Conservation (phyloP, 805 yeast genomes). For the Pichia ethanolica region DNA sequence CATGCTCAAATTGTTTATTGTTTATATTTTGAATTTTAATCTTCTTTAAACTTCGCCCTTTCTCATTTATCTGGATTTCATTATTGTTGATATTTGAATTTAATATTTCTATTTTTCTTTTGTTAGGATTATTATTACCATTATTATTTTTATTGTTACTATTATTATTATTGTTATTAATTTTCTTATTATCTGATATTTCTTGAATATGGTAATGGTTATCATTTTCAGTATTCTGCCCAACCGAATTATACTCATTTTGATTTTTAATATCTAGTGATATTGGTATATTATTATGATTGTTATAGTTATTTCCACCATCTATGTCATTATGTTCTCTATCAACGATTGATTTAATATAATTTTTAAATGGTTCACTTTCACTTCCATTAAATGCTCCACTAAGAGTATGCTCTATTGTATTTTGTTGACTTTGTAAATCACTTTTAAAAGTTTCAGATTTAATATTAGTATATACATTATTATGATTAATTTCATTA, state of each 20-base stretch:
- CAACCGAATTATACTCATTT: background rate
- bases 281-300: background rate
- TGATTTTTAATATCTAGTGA: too few species aligned
- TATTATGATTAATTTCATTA: too few species aligned
- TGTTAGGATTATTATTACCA: background rate
- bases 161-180: background rate
- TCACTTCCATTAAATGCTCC: constrained; percentile 7
- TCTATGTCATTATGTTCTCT: constrained; percentile 2
- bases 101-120: background rate
- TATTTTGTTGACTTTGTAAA: background rate
- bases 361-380: constrained; percentile 13
- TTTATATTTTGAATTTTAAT: background rate
- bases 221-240: background rate
- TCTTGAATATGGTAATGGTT: background rate
- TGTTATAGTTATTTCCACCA: background rate
- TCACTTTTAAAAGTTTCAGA: background rate
- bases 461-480: background rate
- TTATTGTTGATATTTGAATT: background rate
- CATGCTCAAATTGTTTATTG: background rate
- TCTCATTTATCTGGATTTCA: background rate
- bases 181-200: background rate
- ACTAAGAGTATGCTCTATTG: background rate
- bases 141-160: background rate
- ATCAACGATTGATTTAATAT: constrained; percentile 12
- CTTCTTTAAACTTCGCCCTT: background rate